A percentile compares a stretch with the other conserved stretches of the same genome.
Conservation (phyloP, 2,329 filamentous ascomycete genomes). For the Phaeosphaeriaceae sp. region DNA sequence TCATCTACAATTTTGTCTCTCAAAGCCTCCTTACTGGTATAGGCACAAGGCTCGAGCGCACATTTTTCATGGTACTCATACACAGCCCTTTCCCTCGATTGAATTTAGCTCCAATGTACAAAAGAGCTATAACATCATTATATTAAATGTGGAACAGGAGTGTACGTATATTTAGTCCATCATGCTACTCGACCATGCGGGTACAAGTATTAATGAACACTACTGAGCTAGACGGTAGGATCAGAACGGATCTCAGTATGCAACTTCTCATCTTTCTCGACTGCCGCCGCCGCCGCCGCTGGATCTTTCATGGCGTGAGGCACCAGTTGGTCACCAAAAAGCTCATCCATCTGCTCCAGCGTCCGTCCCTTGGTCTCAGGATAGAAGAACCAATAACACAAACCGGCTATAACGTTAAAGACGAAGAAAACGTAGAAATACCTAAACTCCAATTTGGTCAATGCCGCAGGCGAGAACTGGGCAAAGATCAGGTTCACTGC, state of each 20-base stretch:
- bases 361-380: slow-evolving; percentile 39
- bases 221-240: no score
- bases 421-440: slow-evolving; percentile 56
- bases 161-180: no score
- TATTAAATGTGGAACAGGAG: no score
- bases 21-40: neutral
- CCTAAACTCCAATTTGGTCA: slow-evolving; percentile 42
- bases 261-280: slow-evolving; percentile 26
- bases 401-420: slow-evolving; percentile 53
- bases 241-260: neutral
- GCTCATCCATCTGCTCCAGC: slow-evolving; percentile 40
- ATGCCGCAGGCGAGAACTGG: no score
- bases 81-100: no score
- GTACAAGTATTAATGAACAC: no score
- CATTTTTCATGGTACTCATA: no score
- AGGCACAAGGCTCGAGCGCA: no score
- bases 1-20: neutral
- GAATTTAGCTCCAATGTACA: no score
- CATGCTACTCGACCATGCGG: no score
- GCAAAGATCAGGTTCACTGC: no score
- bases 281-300: slow-evolving; percentile 33
- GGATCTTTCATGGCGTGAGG: slow-evolving; percentile 46
- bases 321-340: slow-evolving; percentile 44
- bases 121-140: no score
- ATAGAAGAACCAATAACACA: slow-evolving; percentile 36